phyloP scores from a whole-genome alignment of 1,139 yeast species.

The Casaregolazyma lundiana region DNA sequence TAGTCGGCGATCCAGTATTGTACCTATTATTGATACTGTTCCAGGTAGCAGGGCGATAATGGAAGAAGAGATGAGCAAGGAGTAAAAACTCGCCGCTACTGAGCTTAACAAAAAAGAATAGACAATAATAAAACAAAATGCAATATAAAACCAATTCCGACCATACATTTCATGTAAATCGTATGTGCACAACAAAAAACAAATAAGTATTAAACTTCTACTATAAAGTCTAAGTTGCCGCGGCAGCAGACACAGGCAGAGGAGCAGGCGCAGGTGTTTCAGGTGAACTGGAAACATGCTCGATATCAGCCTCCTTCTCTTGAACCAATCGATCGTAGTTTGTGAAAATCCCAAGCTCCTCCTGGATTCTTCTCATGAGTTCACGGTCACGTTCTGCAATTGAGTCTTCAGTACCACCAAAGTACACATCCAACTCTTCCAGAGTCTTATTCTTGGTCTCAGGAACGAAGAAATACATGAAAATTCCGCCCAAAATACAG shows the following conservation, averaged over 20 bases:
- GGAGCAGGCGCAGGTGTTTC: background rate
- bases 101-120: no score
- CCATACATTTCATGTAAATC: no score
- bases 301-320: constrained; percentile 16
- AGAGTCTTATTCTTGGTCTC: constrained; percentile 46
- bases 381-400: constrained; percentile 25
- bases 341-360: constrained; percentile 21
- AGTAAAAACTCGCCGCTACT: no score
- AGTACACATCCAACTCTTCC: constrained; percentile 42
- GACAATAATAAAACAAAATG: no score
- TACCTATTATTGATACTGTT: constrained; percentile 18
- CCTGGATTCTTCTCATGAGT: constrained; percentile 27
- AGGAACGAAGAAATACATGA: constrained; percentile 42
- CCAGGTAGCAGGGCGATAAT: constrained; percentile 13
- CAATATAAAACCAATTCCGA: no score
- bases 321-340: constrained; percentile 14
- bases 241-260: background rate
- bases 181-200: no score
- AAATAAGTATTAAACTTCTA: background rate
- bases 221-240: background rate
- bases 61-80: background rate
- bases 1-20: constrained; percentile 14
- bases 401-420: constrained; percentile 22
- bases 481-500: constrained; percentile 21
- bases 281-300: constrained; percentile 13